Base-by-base conservation (phyloP, 129 eudicot species). In the Smallanthus sonchifolius region DNA sequence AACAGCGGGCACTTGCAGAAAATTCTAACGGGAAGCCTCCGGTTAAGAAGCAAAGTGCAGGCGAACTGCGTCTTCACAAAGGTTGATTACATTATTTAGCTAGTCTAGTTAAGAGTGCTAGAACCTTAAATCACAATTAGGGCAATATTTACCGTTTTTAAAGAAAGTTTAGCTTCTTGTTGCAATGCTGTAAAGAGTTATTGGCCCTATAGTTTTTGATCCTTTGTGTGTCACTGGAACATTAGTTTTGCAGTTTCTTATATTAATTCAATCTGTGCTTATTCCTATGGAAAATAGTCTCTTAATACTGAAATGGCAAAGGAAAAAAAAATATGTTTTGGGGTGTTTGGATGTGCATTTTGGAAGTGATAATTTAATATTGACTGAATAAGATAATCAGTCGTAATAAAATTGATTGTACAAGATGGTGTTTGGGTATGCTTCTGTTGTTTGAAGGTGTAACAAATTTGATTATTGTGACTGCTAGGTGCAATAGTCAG, bases 11-110 rank as follows among this genome's bases (percentile, higher is more conserved):
- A 60, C 87, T 83, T 72, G 97, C 97, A 36, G 97, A 91, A 70
- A 91, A 83, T 86, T 79, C 87, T 62, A 87, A 90, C 39, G 96
- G 96, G 65, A 87, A 79, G 77, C 83, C 96, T 71, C 87, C 90
- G 2, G 88, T 70, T 44, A 91, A 88, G 92, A 91, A 88, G 84
- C 97, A 91, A 84, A 87, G 92, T 78, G 97, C 97, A 51, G 97
- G 97, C 56, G 97, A 88, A 67, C 72, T 91, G 57, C 97, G 97
- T 57, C 97, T 91, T 84, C 92, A 88, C 67, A 91, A 84, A 91
- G 97, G 97, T 91, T 77, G 2, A 48, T 20, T 35, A 2, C 43
- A 37, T 30, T 61, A 4, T 65, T 3, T 28, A 15, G 30, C 8
- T 2, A 57, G 28, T 14, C n/a, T 19, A 67, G 28, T 17, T 43